Percentiles rank a stretch among this genome's conserved stretches.
These are phyloP conservation scores for Acer campestre DNA, from an alignment of 345 rosid species.

Conservation along the genomic window DNA sequence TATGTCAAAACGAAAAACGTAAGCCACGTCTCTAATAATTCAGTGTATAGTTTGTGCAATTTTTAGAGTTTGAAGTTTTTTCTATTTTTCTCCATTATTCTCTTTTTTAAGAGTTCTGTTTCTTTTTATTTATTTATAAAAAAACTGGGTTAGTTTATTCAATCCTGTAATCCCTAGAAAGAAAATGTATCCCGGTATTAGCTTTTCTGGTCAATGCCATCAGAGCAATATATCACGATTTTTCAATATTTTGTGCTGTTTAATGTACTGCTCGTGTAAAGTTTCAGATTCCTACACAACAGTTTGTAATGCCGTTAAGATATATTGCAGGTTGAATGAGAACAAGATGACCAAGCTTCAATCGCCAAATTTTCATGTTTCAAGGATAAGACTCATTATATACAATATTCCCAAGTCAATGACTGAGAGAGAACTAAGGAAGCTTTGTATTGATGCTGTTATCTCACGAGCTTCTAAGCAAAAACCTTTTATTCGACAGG, in stretches of 20 bases:
- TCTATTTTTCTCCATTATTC: not conserved
- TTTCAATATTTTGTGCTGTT: not conserved
- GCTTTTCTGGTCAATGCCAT: constrained; percentile 3
- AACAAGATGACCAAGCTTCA: constrained; percentile 81
- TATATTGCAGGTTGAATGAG: constrained; percentile 70
- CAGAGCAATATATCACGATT: not conserved
- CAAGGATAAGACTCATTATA: constrained; percentile 75
- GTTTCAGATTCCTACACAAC: not conserved
- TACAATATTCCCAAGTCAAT: constrained; percentile 86
- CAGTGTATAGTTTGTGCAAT: constrained; percentile 4
- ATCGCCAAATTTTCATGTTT: constrained; percentile 93
- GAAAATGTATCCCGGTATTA: not conserved
- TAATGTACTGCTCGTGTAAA: not conserved
- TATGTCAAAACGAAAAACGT: constrained; percentile 70
- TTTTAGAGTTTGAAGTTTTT: not conserved
- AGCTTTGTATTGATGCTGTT: constrained; percentile 73
- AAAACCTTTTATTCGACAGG: constrained; percentile 85
- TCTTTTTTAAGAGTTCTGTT: not conserved
- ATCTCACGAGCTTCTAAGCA: constrained; percentile 90
- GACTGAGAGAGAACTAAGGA: constrained; percentile 66
- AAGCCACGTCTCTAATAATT: constrained; percentile 15
- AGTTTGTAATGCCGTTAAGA: constrained; percentile 11
- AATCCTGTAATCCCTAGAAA: constrained; percentile 6
- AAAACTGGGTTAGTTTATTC: not conserved
- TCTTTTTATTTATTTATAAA: not conserved